Conservation (phyloP, 2,329 filamentous ascomycete species). For the Aspergillus sp. region DNA sequence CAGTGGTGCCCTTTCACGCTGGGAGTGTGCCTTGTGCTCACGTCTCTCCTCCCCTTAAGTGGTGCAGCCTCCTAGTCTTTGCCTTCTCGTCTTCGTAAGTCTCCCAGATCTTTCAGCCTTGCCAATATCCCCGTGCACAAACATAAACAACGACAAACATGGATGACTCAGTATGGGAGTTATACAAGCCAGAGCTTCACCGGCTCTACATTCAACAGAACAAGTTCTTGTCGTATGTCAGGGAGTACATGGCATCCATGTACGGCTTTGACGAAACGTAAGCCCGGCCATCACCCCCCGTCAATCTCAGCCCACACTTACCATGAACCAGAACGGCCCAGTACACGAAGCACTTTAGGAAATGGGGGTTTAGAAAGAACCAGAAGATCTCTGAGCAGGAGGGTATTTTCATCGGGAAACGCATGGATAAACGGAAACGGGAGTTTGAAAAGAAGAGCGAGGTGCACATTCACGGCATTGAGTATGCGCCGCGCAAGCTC, state of each 20-base stretch:
- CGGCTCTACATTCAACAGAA: conserved; percentile 17
- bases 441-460: conserved; percentile 18
- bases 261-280: conserved; percentile 14
- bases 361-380: conserved; percentile 8
- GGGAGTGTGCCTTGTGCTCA: too few relatives aligned
- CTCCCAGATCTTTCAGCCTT: too few relatives aligned
- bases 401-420: conserved; percentile 9
- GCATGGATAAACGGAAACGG: conserved; percentile 16
- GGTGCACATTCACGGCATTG: conserved; percentile 12
- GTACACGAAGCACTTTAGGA: not conserved
- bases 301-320: not conserved
- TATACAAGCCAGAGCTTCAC: conserved; percentile 17
- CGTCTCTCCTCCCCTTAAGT: too few relatives aligned
- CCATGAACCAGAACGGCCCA: not conserved
- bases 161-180: conserved; percentile 13
- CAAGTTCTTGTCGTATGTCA: conserved; percentile 7
- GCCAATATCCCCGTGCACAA: too few relatives aligned
- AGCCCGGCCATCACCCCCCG: not conserved
- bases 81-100: too few relatives aligned
- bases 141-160: not conserved
- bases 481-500: conserved; percentile 8
- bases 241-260: conserved; percentile 15
- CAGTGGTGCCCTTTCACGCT: too few relatives aligned
- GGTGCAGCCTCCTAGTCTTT: too few relatives aligned
- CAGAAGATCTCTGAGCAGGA: not conserved